phyloP scores from a whole-genome alignment of 345 rosid genomes.

The Geranium rotundifolium region DNA sequence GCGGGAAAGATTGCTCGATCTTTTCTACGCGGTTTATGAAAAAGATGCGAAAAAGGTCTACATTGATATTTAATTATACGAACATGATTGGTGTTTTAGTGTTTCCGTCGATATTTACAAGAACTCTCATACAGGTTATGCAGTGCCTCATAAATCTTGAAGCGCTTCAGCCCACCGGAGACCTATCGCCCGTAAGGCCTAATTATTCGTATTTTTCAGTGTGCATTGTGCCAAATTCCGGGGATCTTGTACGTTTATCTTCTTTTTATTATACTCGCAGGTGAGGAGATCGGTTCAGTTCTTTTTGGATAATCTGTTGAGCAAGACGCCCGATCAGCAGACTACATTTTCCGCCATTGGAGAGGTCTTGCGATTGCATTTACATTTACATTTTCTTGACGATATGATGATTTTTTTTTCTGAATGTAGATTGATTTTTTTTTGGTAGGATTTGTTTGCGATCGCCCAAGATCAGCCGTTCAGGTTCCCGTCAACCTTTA shows the following conservation, averaged over 20 bases:
- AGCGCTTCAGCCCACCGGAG: slow-evolving; percentile 95
- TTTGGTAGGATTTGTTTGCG: slow-evolving; percentile 79
- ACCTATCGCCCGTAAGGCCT: slow-evolving; percentile 79
- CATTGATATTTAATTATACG: too few species aligned
- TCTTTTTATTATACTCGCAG: slow-evolving; percentile 20
- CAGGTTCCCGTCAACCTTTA: slow-evolving; percentile 80
- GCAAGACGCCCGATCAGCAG: slow-evolving; percentile 78
- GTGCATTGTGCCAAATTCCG: not conserved
- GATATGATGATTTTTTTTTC: too few species aligned
- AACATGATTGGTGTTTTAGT: too few species aligned
- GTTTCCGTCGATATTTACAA: too few species aligned
- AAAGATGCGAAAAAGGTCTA: slow-evolving; percentile 86
- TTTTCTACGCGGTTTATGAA: slow-evolving; percentile 83
- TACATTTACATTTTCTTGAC: slow-evolving; percentile 1
- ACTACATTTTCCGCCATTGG: slow-evolving; percentile 83
- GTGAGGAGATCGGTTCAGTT: slow-evolving; percentile 91
- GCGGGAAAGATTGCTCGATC: slow-evolving; percentile 71
- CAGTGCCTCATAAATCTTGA: slow-evolving; percentile 67
- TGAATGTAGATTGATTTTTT: too few species aligned
- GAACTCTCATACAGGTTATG: slow-evolving; percentile 53
- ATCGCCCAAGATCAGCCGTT: slow-evolving; percentile 92
- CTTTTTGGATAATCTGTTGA: slow-evolving; percentile 69
- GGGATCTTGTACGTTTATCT: not conserved
- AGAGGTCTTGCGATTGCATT: too few species aligned
- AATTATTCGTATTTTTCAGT: not conserved